Evolutionary conservation across 2,329 filamentous ascomycete genomes (phyloP), one percentile per base, ranked within the genome.

Genomic region (Ceratocystis alfenasii): DNA sequence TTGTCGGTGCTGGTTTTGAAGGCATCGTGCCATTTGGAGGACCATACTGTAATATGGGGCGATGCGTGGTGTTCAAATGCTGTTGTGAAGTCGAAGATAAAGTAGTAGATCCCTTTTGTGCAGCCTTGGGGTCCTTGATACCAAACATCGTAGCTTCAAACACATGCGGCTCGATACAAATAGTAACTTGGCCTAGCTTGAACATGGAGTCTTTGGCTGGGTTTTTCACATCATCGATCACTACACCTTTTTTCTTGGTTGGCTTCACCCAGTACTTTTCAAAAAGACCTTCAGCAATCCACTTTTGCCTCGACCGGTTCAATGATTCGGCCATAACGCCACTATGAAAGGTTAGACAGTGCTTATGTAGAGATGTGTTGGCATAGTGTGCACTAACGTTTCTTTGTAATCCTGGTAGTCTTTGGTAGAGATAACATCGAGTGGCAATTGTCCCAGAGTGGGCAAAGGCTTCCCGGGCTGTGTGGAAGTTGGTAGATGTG

Each of bases 231-330:
- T 86, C 83, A 70, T 87, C 85, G 65, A 81, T 80, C 36, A 61
- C 66, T 2, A 83, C 81, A 55, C 86, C 84, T 73, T 87, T 89
- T 69, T 83, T 82, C 75, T 87, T 88, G 66, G 76, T 74, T 2
- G 87, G 87, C 72, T 90, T 90, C 7, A 85, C 82, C 87, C 87
- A 91, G 74, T 88, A 90, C 71, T 85, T 87, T 70, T 90, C 86
- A 70, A 91, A 89, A 61, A 90, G 80, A 36, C 87, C 86, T 70
- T 87, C 84, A 72, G 78, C 81, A 28, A 87, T 81, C 87, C 87
- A 91, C 80, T 82, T 84, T 66, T 86, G 80, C 67, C 88, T 85
- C 71, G 89, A 94, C 71, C 88, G 82, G 62, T 82, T 77, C 30
- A 94, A 79, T 1, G 89, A 90, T 70, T 91, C 87, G 71, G 83